Evolutionary conservation across 2,329 filamentous ascomycete genomes (phyloP), one percentile per base, ranked within the genome.

Genomic region (Cordyceps sp.): DNA sequence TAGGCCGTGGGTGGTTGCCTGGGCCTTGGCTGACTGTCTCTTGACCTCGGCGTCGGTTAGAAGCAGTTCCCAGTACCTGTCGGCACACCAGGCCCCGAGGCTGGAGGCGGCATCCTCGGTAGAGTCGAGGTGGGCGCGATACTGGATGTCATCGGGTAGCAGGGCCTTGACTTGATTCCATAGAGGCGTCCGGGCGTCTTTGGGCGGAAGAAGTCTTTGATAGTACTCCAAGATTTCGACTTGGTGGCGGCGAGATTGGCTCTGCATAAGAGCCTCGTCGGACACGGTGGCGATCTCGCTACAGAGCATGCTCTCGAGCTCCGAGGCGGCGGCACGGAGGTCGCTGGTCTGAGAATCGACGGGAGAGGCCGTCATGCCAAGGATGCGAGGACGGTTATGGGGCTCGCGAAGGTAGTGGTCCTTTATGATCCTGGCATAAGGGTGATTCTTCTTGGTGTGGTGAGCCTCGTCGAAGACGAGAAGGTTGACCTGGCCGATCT

Each of bases 341-440:
- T 93, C 75, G 13, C 29, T 42, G 0, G 69, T 68, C 45, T 82
- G 79, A 0, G 82, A 74, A 55, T 96, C 86, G 3, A 94, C 78
- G 1, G 90, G 90, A 0, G 90, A 96, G 7, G 90, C 90, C 2
- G 90, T 98, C 88, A 96, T 94, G 18, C 88, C 88, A 41, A 98
- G 80, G 15, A 98, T 75, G 24, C 76, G 78, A 4, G 90, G 90
- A 5, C 73, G 65, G 0, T 50, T 39, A 1, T 62, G 55, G 2
- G 50, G 42, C 20, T 64, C 58, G 3, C 64, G 54, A 2, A 72
- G 45, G 46, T 94, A 96, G 42, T 82, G 85, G 36, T 93, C 79
- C 44, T 81, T 85, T 55, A 98, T 82, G 36, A 98, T 90, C 19
- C 73, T 69, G 15, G 88, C 83, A 47, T 93, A 98, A 0, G 83